phyloP scores from a whole-genome alignment of 306 rosid species.

The Quillaja saponaria region DNA sequence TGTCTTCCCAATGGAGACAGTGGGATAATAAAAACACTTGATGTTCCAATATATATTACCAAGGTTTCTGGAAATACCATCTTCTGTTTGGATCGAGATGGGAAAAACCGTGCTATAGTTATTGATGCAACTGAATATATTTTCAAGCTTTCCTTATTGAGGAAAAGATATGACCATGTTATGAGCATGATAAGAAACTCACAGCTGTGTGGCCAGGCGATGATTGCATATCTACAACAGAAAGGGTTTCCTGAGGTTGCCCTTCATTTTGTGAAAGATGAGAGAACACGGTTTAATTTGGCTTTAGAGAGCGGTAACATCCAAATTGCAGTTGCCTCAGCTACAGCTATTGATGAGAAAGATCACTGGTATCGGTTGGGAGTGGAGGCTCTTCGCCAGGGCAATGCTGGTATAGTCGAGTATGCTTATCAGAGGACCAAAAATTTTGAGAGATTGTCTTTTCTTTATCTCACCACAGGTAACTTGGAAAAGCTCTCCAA shows the following conservation, averaged over 20 bases:
- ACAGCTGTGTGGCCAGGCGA: slow-evolving; percentile 91
- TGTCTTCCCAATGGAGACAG: slow-evolving; percentile 92
- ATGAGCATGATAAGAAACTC: slow-evolving; percentile 92
- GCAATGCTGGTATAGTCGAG: slow-evolving; percentile 88
- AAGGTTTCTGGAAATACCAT: slow-evolving; percentile 76
- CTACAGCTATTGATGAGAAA: slow-evolving; percentile 90
- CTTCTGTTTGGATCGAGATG: slow-evolving; percentile 92
- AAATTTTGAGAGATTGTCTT: slow-evolving; percentile 84
- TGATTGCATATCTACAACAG: slow-evolving; percentile 94
- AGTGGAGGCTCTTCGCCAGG: slow-evolving; percentile 95
- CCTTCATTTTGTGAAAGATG: slow-evolving; percentile 94
- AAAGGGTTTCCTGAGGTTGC: slow-evolving; percentile 97
- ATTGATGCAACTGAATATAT: slow-evolving; percentile 85
- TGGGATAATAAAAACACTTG: slow-evolving; percentile 87
- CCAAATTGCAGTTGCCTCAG: slow-evolving; percentile 89
- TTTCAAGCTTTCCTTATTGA: slow-evolving; percentile 77
- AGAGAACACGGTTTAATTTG: slow-evolving; percentile 81
- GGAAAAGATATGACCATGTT: slow-evolving; percentile 78
- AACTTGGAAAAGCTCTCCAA: slow-evolving; percentile 77
- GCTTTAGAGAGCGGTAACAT: slow-evolving; percentile 95
- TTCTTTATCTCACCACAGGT: slow-evolving; percentile 86
- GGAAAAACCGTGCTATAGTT: slow-evolving; percentile 64
- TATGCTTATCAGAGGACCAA: slow-evolving; percentile 95
- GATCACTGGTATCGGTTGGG: slow-evolving; percentile 94
- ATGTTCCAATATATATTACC: slow-evolving; percentile 84